Evolutionary conservation across 148 eudicot species (phyloP).

Genomic region (Hydrangea macrophylla): DNA sequence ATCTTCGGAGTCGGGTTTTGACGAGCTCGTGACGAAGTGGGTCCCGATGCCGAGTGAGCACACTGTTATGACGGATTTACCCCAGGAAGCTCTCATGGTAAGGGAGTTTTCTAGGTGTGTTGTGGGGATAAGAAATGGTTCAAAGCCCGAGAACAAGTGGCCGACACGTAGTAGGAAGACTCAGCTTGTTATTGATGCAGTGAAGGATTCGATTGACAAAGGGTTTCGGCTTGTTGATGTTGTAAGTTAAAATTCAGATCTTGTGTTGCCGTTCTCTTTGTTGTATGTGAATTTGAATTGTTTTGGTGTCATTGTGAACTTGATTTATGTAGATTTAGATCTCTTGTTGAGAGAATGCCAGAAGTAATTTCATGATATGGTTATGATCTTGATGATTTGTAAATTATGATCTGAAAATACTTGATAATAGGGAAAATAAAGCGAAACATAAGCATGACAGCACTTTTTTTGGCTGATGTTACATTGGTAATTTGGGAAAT

Average conservation of each 20-base stretch:
- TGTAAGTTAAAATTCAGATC: not conserved
- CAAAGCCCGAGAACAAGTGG: constrained; percentile 47
- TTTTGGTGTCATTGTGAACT: not conserved
- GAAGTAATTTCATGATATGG: no score
- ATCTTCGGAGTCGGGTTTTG: constrained; percentile 25
- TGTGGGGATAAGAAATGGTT: constrained; percentile 22
- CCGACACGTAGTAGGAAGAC: constrained; percentile 41
- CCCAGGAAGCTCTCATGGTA: constrained; percentile 52
- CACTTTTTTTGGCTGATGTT: no score
- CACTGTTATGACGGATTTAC: constrained; percentile 30
- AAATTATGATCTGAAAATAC: no score
- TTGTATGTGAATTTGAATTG: not conserved
- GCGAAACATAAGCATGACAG: no score
- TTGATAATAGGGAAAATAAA: no score
- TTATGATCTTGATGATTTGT: no score
- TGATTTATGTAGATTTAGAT: not conserved
- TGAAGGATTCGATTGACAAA: constrained; percentile 34
- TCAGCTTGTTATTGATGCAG: constrained; percentile 44
- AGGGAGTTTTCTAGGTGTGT: constrained; percentile 42
- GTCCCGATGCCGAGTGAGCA: constrained; percentile 36
- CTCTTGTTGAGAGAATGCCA: no score
- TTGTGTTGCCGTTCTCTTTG: not conserved
- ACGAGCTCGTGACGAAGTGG: constrained; percentile 39
- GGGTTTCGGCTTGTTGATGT: constrained; percentile 41
- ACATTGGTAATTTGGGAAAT: no score